These are phyloP conservation scores for Metschnikowia santaceciliae DNA, from an alignment of 805 yeast species.

Conservation along the genomic window DNA sequence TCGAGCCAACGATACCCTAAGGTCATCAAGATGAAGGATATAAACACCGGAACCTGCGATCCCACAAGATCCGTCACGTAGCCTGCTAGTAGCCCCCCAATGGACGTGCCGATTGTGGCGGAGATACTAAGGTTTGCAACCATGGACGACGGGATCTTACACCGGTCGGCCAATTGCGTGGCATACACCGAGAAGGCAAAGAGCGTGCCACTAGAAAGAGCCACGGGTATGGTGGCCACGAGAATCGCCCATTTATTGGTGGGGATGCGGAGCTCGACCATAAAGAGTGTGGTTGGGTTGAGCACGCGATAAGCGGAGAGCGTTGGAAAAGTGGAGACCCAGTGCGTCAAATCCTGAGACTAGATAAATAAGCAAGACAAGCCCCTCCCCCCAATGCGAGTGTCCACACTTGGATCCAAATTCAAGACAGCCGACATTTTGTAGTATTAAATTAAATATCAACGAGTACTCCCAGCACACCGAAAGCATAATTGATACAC, in stretches of 20 bases:
- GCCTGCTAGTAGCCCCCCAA: conserved; percentile 33
- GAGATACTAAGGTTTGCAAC: conserved; percentile 30
- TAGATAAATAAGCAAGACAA: no score
- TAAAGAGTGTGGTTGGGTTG: conserved; percentile 5
- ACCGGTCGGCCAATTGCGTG: conserved; percentile 29
- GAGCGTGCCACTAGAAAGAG: conserved; percentile 31
- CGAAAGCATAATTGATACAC: no score
- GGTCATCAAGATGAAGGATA: conserved; percentile 22
- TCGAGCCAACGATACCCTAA: conserved; percentile 29
- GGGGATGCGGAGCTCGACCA: background rate
- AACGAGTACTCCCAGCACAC: no score
- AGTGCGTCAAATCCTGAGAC: background rate
- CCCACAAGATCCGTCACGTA: conserved; percentile 32
- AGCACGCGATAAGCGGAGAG: conserved; percentile 2
- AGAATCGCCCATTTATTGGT: conserved; percentile 14
- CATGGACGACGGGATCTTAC: conserved; percentile 26
- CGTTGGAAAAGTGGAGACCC: background rate
- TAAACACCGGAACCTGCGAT: conserved; percentile 30
- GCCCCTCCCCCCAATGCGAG: no score
- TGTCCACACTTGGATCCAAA: no score
- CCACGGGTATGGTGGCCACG: conserved; percentile 27
- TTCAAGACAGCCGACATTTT: no score
- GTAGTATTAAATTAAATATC: no score
- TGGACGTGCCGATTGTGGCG: conserved; percentile 29
- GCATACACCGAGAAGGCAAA: conserved; percentile 33